Evolutionary conservation across 2,329 filamentous ascomycete genomes (phyloP).

Genomic region (Monilinia vaccinii-corymbosi): DNA sequence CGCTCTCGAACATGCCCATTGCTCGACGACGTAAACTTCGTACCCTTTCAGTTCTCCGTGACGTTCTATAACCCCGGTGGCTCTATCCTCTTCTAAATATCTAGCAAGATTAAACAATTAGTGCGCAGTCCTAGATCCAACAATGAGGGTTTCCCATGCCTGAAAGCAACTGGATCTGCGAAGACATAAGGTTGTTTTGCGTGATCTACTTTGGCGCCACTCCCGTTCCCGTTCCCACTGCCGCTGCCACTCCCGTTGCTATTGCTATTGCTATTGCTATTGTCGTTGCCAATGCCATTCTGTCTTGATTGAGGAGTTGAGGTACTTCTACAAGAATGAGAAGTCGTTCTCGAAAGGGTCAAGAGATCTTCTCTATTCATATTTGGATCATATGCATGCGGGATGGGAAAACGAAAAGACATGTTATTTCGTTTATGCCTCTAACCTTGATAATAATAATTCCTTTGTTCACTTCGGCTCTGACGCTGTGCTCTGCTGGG

Average conservation of each 20-base stretch:
- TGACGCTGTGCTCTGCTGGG: not conserved
- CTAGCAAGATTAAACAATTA: conserved; percentile 31
- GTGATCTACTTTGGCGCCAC: conserved; percentile 5
- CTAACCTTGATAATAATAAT: not conserved
- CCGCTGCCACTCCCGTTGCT: conserved; percentile 3
- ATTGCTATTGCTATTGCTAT: conserved; percentile 11
- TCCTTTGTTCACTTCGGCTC: not conserved
- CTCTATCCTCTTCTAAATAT: conserved; percentile 79
- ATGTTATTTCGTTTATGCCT: conserved; percentile 13
- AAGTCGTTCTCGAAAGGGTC: conserved; percentile 23
- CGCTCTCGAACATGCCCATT: conserved; percentile 89
- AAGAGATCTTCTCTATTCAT: conserved; percentile 25
- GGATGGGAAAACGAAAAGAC: conserved; percentile 18
- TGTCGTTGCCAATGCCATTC: conserved; percentile 12
- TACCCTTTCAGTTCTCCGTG: conserved; percentile 67
- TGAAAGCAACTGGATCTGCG: conserved; percentile 56
- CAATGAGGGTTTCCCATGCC: conserved; percentile 23
- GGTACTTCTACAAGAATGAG: conserved; percentile 18
- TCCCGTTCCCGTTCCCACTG: not conserved
- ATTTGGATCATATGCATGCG: conserved; percentile 25
- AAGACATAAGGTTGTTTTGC: conserved; percentile 41
- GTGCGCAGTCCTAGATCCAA: not conserved
- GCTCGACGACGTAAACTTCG: conserved; percentile 89
- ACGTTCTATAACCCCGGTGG: conserved; percentile 65
- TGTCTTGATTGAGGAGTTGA: conserved; percentile 7